Evolutionary conservation across 169 alveolate genomes (phyloP).

Genomic region (Babesia caballi): DNA sequence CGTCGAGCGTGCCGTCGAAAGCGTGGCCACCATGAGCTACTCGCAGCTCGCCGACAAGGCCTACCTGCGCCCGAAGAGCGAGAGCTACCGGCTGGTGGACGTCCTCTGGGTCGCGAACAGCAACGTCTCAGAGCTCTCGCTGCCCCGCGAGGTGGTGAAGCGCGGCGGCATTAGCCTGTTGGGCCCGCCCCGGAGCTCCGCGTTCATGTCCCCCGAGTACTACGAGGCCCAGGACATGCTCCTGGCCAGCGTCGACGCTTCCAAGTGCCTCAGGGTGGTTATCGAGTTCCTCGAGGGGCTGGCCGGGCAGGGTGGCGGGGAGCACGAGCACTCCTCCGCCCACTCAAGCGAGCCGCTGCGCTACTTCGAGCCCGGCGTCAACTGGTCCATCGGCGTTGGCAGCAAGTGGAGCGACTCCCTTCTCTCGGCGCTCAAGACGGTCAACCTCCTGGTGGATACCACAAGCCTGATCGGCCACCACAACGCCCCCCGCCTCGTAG

Average conservation of each 20-base stretch:
- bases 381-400: not conserved
- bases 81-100: conserved; percentile 38
- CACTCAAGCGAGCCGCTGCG: not conserved
- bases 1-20: conserved; percentile 24
- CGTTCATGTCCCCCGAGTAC: conserved; percentile 14
- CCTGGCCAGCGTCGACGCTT: not conserved
- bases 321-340: not conserved
- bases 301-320: not conserved
- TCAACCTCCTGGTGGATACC: conserved; percentile 8
- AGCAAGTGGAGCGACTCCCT: conserved; percentile 31
- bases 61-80: conserved; percentile 37
- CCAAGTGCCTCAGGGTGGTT: not conserved
- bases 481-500: not conserved
- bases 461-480: not conserved
- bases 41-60: conserved; percentile 58
- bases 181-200: conserved; percentile 9
- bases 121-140: not conserved
- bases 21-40: conserved; percentile 37
- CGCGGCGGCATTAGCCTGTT: not conserved
- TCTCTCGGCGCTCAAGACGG: conserved; percentile 12
- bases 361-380: not conserved
- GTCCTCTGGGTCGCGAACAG: conserved; percentile 36
- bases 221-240: conserved; percentile 9
- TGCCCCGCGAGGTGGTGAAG: conserved; percentile 1
- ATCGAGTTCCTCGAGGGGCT: not conserved